Evolutionary conservation across 768 basidiomycete species (phyloP).

Genomic region (Boletus insuetus): DNA sequence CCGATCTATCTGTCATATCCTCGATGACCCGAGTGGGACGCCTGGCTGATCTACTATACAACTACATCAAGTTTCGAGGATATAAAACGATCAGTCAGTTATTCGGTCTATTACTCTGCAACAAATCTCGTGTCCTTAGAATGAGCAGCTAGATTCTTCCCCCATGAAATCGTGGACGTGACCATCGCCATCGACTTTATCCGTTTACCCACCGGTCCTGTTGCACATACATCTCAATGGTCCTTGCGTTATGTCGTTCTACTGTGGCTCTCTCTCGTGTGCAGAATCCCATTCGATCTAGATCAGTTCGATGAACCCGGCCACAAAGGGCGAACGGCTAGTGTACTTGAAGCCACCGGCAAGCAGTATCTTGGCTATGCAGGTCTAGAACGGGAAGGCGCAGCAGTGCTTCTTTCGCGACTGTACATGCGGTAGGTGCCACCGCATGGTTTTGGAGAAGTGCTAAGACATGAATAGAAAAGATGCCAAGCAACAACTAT

Average conservation of each 20-base stretch:
- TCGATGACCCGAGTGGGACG: slow-evolving; percentile 45
- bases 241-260: slow-evolving; percentile 78
- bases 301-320: slow-evolving; percentile 74
- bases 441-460: not conserved
- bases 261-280: slow-evolving; percentile 92
- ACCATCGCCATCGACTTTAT: slow-evolving; percentile 70
- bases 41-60: slow-evolving; percentile 66
- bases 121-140: slow-evolving; percentile 15
- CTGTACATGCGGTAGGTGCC: slow-evolving; percentile 70
- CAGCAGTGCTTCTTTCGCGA: slow-evolving; percentile 75
- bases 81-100: slow-evolving; percentile 86
- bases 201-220: slow-evolving; percentile 42
- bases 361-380: slow-evolving; percentile 58
- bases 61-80: slow-evolving; percentile 84
- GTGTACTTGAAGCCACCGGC: slow-evolving; percentile 54
- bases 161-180: slow-evolving; percentile 85
- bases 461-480: slow-evolving; percentile 41
- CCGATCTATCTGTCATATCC: slow-evolving; percentile 21
- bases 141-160: slow-evolving; percentile 82
- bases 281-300: slow-evolving; percentile 91
- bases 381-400: slow-evolving; percentile 83
- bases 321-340: slow-evolving; percentile 51
- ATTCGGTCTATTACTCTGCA: slow-evolving; percentile 1
- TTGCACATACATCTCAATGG: slow-evolving; percentile 57
- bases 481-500: slow-evolving; percentile 51